These are phyloP conservation scores for Kwoniella sp. DNA, from an alignment of 768 basidiomycete genomes.

Conservation along the genomic window DNA sequence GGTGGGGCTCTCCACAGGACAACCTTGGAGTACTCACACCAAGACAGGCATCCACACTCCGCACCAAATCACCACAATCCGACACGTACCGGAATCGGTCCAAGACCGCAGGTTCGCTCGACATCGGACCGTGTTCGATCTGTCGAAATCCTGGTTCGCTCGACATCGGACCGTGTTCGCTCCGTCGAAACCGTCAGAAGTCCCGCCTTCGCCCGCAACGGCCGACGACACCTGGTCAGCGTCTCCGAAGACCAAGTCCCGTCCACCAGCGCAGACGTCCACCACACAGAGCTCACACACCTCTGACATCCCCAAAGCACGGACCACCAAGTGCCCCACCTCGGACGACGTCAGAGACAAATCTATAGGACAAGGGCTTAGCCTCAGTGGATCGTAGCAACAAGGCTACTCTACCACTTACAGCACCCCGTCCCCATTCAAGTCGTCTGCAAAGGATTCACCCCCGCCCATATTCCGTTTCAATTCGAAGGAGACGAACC, in stretches of 20 bases:
- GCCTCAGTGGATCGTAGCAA: constrained; percentile 77
- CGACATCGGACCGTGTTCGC: no score
- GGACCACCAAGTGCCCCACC: constrained; percentile 11
- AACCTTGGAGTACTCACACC: no score
- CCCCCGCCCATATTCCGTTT: constrained; percentile 70
- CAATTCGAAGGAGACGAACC: constrained; percentile 63
- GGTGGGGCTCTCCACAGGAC: no score
- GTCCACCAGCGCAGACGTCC: background rate
- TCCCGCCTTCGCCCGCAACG: no score
- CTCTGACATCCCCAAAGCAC: constrained; percentile 5
- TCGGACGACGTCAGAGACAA: constrained; percentile 58
- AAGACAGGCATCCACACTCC: no score
- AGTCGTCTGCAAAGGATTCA: constrained; percentile 79
- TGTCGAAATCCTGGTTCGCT: no score
- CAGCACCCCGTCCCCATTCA: constrained; percentile 73
- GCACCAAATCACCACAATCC: no score
- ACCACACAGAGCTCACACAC: constrained; percentile 1
- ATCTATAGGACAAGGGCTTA: constrained; percentile 72
- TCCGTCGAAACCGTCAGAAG: no score
- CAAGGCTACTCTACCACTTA: constrained; percentile 78
- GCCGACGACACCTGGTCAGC: background rate
- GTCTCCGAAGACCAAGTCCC: background rate
- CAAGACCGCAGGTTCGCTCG: no score
- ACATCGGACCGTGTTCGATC: no score
- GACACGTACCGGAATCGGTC: no score